Evolutionary conservation across 805 yeast genomes (phyloP).

Genomic region (Ogataea siamensis): DNA sequence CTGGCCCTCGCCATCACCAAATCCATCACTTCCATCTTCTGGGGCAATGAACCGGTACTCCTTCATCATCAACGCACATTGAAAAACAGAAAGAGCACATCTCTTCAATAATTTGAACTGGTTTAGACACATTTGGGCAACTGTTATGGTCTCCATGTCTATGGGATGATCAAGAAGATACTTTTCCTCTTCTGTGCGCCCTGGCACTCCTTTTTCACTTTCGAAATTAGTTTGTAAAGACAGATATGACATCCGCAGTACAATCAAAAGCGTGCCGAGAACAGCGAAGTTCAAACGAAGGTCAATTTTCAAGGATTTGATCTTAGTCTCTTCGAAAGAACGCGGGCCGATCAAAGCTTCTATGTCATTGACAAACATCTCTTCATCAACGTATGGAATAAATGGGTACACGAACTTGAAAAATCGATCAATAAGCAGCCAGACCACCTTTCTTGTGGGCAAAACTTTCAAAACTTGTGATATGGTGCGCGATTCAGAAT

Average conservation of each 20-base stretch:
- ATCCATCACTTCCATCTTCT: slow-evolving; percentile 53
- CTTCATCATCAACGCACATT: slow-evolving; percentile 51
- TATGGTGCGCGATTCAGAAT: slow-evolving; percentile 26
- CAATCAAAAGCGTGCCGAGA: slow-evolving; percentile 44
- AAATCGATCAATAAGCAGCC: slow-evolving; percentile 45
- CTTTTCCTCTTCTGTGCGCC: slow-evolving; percentile 28
- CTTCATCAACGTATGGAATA: slow-evolving; percentile 45
- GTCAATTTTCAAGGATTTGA: slow-evolving; percentile 35
- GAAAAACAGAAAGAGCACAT: slow-evolving; percentile 50
- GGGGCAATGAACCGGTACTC: slow-evolving; percentile 50
- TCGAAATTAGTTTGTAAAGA: slow-evolving; percentile 36
- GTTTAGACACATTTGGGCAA: slow-evolving; percentile 53
- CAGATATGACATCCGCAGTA: slow-evolving; percentile 43
- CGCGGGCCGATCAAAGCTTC: slow-evolving; percentile 38
- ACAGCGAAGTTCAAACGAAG: slow-evolving; percentile 48
- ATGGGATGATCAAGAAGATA: slow-evolving; percentile 47
- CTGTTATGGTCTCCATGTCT: slow-evolving; percentile 42
- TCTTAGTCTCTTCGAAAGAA: slow-evolving; percentile 33
- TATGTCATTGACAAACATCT: slow-evolving; percentile 33
- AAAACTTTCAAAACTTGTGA: slow-evolving; percentile 36
- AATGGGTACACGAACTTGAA: slow-evolving; percentile 47
- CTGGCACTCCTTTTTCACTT: slow-evolving; percentile 25
- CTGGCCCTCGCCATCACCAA: slow-evolving; percentile 58
- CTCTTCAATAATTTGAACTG: slow-evolving; percentile 51
- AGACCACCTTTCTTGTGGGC: slow-evolving; percentile 43